These are phyloP conservation scores for Botrytis medusae DNA, from an alignment of 2,329 filamentous ascomycete genomes.

Conservation along the genomic window DNA sequence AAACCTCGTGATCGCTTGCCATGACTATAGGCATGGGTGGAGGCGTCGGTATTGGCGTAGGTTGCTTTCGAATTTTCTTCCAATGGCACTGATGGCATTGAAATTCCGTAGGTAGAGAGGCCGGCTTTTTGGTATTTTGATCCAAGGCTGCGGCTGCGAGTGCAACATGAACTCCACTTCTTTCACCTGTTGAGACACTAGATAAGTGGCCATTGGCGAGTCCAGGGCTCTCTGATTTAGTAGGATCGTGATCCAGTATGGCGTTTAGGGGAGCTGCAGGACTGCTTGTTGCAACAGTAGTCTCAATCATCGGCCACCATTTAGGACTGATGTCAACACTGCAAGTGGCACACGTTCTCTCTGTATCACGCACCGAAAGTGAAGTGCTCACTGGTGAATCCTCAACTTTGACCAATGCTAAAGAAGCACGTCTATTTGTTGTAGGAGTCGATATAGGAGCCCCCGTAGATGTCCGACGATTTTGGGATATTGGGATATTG, in stretches of 20 bases:
- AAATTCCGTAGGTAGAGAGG: constrained; percentile 48
- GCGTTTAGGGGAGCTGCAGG: neutral
- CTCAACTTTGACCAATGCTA: constrained; percentile 35
- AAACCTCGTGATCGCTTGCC: constrained; percentile 6
- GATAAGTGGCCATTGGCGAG: constrained; percentile 25
- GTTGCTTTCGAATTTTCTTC: constrained; percentile 46
- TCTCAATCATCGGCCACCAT: constrained; percentile 55
- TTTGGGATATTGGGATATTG: constrained; percentile 39
- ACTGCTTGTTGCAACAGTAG: constrained; percentile 7
- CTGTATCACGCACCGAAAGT: constrained; percentile 27
- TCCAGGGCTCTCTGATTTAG: constrained; percentile 4
- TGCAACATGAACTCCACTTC: constrained; percentile 33
- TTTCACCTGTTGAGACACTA: constrained; percentile 24
- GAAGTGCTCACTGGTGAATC: constrained; percentile 25
- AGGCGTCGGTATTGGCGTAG: constrained; percentile 28
- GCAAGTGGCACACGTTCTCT: constrained; percentile 63
- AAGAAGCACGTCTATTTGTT: constrained; percentile 30
- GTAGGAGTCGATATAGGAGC: constrained; percentile 33
- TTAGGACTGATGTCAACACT: constrained; percentile 70
- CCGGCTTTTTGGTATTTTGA: constrained; percentile 32
- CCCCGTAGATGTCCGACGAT: constrained; percentile 57
- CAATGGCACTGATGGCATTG: constrained; percentile 74
- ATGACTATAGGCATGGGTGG: constrained; percentile 15
- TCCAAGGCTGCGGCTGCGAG: constrained; percentile 39
- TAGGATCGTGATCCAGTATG: neutral